Base-by-base conservation (phyloP, 345 rosid genomes). In the Eucalyptus urophylla region DNA sequence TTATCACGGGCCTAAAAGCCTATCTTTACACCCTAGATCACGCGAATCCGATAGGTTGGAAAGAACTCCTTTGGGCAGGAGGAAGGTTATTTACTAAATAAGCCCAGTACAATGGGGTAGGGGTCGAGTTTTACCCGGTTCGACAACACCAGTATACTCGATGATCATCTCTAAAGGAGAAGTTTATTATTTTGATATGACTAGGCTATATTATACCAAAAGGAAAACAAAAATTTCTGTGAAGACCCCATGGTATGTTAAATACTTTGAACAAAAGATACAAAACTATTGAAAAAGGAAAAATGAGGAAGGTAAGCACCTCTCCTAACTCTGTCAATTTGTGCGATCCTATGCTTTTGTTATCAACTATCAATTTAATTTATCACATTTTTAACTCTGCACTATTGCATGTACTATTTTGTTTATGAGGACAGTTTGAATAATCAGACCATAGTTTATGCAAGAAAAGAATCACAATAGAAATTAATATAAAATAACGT, bases 371-470 rank as follows among this genome's bases (percentile, higher is more conserved):
- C 72, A 29, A 62, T 53, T 62, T 62, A 13, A 14, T 62, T 29
- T 29, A 7, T 62, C 5, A 29, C 33, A 1, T 29, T 29, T 14
- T 29, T 62, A 0, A 29, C 33, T 29, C 9, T 13, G 17, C 17
- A 29, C 6, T 7, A 14, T 29, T 62, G 17, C 31, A 29, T 29
- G 15, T 62, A 58, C n/a, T 53, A 53, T 53, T 53, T 19, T 53
- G 58, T 53, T 19, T 53, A 53, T 25, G 65, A 27, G 31, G n/a
- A 62, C 31, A 62, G 69, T 62, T 62, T 62, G 69, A 62, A 62
- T 62, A 62, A 62, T 27, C 27, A 62, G 17, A 62, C n/a, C 14
- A 62, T 13, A 6, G 8, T 62, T 62, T 62, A n/a, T 65, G 37
- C 37, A n/a, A 65, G 19, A 65, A 56, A 56, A 65, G 33, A 65